A percentile compares a stretch with the other conserved stretches of the same genome.
Conservation (phyloP, 805 yeast species). For the Candida corydali region DNA sequence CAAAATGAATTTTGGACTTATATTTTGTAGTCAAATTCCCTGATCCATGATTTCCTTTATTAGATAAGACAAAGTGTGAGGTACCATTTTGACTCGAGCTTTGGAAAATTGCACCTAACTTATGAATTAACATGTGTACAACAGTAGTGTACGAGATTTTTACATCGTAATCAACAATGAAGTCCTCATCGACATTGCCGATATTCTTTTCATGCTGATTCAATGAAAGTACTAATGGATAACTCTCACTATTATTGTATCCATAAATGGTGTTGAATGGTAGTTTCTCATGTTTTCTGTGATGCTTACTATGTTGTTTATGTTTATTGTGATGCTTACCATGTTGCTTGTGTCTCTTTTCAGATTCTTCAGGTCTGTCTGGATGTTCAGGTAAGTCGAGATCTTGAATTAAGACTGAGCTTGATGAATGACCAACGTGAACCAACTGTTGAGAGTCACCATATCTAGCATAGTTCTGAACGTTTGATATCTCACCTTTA, state of each 20-base stretch:
- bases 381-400: slow-evolving; percentile 8
- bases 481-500: slow-evolving; percentile 30
- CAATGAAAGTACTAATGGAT: slow-evolving; percentile 24
- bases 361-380: not conserved
- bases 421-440: slow-evolving; percentile 17
- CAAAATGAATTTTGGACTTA: slow-evolving; percentile 1
- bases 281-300: not conserved
- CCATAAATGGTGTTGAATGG: slow-evolving; percentile 12
- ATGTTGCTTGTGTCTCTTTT: not conserved
- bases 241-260: slow-evolving; percentile 16
- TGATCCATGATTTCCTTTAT: slow-evolving; percentile 26
- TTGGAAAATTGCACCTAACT: slow-evolving; percentile 14
- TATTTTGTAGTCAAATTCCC: slow-evolving; percentile 26
- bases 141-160: slow-evolving; percentile 15
- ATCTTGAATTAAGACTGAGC: slow-evolving; percentile 20
- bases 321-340: not conserved
- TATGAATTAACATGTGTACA: slow-evolving; percentile 6
- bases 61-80: slow-evolving; percentile 20
- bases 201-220: slow-evolving; percentile 8
- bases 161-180: slow-evolving; percentile 18
- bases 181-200: slow-evolving; percentile 6
- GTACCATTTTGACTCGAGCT: slow-evolving; percentile 26
- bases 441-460: slow-evolving; percentile 39
- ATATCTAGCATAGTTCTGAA: slow-evolving; percentile 30
- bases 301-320: not conserved